A percentile compares a stretch with the other conserved stretches of the same genome.
Evolutionary conservation across 495 filamentous ascomycete genomes (phyloP).

Genomic region (Penicillium daleae): DNA sequence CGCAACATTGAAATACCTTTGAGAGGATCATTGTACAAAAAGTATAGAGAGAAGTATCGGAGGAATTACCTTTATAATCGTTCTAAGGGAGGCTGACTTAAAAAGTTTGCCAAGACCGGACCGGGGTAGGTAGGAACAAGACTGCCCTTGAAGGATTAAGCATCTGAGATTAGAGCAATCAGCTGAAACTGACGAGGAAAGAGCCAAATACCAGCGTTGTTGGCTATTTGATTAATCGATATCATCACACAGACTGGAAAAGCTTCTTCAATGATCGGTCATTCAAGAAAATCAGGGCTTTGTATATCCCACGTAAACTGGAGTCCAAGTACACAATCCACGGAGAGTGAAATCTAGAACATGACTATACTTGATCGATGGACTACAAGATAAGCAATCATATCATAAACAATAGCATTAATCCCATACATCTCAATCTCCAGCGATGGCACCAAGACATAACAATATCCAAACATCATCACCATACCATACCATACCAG

Average conservation of each 20-base stretch:
- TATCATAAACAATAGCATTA: conserved; percentile 14
- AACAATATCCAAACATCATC: neutral
- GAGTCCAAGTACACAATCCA: neutral
- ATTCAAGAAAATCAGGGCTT: no score
- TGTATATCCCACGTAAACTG: no score
- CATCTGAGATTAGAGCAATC: conserved; percentile 33
- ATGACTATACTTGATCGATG: neutral
- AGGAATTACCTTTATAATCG: no score
- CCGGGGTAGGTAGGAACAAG: no score
- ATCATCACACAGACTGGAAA: neutral
- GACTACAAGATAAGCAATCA: neutral
- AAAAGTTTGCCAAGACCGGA: no score
- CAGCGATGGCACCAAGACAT: neutral
- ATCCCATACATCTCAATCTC: neutral
- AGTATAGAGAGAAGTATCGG: no score
- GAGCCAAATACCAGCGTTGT: conserved; percentile 35
- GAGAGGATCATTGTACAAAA: no score
- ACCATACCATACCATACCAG: conserved; percentile 2
- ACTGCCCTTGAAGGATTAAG: neutral
- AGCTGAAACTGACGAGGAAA: conserved; percentile 39
- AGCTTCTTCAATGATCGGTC: no score
- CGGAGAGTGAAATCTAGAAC: neutral
- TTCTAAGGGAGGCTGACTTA: no score
- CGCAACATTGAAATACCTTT: no score
- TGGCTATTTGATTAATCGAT: conserved; percentile 37